Evolutionary conservation across 108 stramenopile species (phyloP), one percentile per base, ranked within the genome.

Genomic region (Nitzschia inconspicua): DNA sequence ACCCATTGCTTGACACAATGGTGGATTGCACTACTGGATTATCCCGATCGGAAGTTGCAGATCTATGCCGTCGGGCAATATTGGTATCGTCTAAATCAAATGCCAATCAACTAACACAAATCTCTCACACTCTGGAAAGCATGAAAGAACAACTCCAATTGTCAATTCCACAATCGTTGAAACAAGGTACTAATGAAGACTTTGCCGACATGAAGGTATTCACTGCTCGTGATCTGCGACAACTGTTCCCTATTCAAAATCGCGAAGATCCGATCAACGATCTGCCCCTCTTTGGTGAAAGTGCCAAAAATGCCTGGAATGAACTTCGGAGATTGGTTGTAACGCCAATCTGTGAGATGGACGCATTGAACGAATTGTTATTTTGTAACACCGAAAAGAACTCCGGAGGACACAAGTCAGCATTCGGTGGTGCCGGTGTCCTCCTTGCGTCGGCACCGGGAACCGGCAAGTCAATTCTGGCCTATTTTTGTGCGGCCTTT

Each of bases 161-260:
- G 11, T 63, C 60, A 11, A 44, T 57, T 9, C 88, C 91, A 24
- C 72, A 74, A 41, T 87, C 88, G 31, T 68, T 93, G 18, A 66
- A 73, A 34, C 60, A 42, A 35, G 84, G 83, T 1, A 70, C 75
- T 23, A 57, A 79, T 7, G 78, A 80, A 35, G 81, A 84, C 41
- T 71, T 84, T 43, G 76, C 90, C 32, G 92, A 93, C 47, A 83
- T 93, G 84, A 66, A 37, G 27, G 75, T 93, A 0, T 44, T 69
- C 6, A 57, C 86, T 1, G 71, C 72, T 2, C 53, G 65, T 18
- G 88, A 89, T 58, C 63, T 93, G 20, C 30, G 71, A 74, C 47
- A 62, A 66, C 13, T 46, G 4, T 28, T 43, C 28, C 57, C 53
- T 28, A 54, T 54, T 31, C 53, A 13, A 23, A 44, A 44, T 58